These are phyloP conservation scores for Xylaria multiplex DNA, from an alignment of 2,329 filamentous ascomycete species.

Conservation along the genomic window DNA sequence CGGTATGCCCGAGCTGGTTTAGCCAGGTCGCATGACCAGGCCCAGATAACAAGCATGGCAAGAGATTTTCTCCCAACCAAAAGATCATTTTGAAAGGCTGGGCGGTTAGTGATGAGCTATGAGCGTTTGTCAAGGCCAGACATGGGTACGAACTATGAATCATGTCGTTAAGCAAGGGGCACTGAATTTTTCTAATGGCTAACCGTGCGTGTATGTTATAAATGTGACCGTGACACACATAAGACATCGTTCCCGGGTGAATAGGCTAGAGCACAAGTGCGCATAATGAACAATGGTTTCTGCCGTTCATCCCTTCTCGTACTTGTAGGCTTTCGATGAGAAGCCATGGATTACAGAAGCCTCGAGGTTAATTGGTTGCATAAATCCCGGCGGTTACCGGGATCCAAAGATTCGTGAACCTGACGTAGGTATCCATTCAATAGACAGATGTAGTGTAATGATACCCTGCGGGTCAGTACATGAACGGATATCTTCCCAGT, in stretches of 20 bases:
- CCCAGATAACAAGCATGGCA: neutral
- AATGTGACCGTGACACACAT: no score
- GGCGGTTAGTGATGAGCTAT: no score
- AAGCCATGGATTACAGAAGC: neutral
- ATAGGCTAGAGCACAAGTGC: no score
- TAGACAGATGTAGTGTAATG: slow-evolving; percentile 1
- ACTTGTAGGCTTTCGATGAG: neutral
- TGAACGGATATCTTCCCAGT: slow-evolving; percentile 1
- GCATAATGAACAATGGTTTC: no score
- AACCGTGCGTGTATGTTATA: no score
- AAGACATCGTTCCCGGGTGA: no score
- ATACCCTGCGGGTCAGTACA: neutral
- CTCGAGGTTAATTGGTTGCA: neutral
- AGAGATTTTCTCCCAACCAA: neutral
- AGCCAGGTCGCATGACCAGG: neutral
- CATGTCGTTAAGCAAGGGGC: no score
- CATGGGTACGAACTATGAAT: no score
- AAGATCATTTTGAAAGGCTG: neutral
- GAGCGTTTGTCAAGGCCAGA: no score
- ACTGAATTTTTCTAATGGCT: no score
- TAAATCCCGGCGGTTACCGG: neutral
- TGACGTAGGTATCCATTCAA: neutral
- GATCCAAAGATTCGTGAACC: neutral
- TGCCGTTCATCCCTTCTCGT: no score
- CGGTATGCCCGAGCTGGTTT: neutral